Base-by-base conservation (phyloP, 805 yeast genomes). In the Ogataea nakhonphanomensis region DNA sequence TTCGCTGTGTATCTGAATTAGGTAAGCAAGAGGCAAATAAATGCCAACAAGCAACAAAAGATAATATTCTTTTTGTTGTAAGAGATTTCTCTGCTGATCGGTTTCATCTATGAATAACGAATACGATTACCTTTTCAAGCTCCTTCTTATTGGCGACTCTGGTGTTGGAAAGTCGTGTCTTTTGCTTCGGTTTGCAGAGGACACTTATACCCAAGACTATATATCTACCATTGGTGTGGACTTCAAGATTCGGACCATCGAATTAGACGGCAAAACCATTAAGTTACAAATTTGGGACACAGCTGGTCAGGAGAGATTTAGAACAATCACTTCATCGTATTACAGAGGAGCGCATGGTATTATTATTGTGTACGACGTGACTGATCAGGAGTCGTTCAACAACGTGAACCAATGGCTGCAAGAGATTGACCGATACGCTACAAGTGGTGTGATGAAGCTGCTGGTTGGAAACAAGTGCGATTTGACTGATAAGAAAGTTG, bases 281-380 rank as follows among this genome's bases (percentile, higher is more conserved):
- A 93, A 93, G 70, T 77, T 93, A 61, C 99, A 93, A 71, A 91
- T 93, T 61, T 93, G 99, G 99, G 99, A 93, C 64, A 93, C 99
- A 41, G 99, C 98, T 9, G 99, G 99, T 33, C 99, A 93, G 71
- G 99, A 93, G 67, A 75, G 99, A 57, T 93, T 93, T 72, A 82
- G 98, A 69, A 93, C 99, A 37, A 91, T 91, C 69, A 93, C 98
- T 9, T 86, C 96, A 10, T 87, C 96, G 11, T 91, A 91, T 71
- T 91, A 91, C 73, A 84, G 99, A 65, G 99, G 99, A 42, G 96
- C 98, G 9, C 98, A 91, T 62, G 99, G 99, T 46, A 93, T 91
- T 65, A 93, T 91, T 57, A 91, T 91, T 55, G 99, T 91, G 38
- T 91, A 93, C 65, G 99, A 91, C 62, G 97, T 93, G 33, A 93